phyloP scores from a whole-genome alignment of 139 green algal species.

The Yamagishiella unicocca region DNA sequence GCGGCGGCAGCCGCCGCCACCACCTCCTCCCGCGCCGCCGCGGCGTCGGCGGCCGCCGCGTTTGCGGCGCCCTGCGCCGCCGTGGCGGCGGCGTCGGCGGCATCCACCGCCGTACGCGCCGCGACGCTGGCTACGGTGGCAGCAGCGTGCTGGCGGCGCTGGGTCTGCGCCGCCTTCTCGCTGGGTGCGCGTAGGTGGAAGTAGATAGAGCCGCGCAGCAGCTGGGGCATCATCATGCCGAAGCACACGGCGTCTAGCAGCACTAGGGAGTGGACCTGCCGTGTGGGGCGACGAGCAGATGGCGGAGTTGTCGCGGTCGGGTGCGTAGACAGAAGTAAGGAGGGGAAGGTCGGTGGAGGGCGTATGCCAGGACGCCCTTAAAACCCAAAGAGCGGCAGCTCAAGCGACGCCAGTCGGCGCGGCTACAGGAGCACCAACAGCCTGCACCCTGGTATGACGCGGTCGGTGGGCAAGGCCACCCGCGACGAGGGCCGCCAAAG shows the following conservation, averaged over 20 bases:
- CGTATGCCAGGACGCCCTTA: too few species aligned
- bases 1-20: not conserved
- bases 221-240: conserved; percentile 55
- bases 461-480: too few species aligned
- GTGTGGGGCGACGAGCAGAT: too few species aligned
- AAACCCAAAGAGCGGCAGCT: too few species aligned
- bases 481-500: too few species aligned
- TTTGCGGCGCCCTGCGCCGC: not conserved
- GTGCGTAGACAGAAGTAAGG: too few species aligned
- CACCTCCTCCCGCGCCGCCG: not conserved
- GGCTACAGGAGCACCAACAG: too few species aligned
- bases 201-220: conserved; percentile 56
- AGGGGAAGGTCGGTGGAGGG: too few species aligned
- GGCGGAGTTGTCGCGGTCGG: too few species aligned
- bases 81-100: not conserved
- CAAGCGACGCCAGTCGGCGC: too few species aligned
- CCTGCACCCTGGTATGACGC: too few species aligned
- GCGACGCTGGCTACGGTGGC: not conserved
- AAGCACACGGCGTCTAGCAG: conserved; percentile 62
- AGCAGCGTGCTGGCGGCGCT: not conserved
- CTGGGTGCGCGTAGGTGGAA: conserved; percentile 8
- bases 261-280: conserved; percentile 34
- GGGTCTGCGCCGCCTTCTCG: not conserved
- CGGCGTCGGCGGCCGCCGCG: not conserved
- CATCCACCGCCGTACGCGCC: not conserved